Evolutionary conservation across 371 early-diverging fungal genomes (phyloP).

Genomic region (Blastocladiella emersonii): DNA sequence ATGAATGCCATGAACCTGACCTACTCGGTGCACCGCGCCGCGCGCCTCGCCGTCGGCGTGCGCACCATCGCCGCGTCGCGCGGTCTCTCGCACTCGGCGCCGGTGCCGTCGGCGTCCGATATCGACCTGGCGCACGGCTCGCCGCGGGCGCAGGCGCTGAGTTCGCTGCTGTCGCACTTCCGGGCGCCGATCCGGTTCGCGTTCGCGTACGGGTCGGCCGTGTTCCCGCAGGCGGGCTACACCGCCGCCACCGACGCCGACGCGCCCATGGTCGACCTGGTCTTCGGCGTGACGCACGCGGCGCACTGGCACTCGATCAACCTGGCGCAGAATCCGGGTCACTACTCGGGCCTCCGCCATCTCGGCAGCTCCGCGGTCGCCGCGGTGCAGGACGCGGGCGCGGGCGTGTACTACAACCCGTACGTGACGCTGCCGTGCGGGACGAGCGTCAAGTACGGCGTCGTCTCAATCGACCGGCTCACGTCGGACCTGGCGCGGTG

Average conservation of each 20-base stretch:
- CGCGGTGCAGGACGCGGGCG: conserved; percentile 70
- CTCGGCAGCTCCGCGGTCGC: conserved; percentile 59
- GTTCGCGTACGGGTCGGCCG: conserved; percentile 90
- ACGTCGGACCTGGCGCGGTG: conserved; percentile 79
- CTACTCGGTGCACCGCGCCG: no score
- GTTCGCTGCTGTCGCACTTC: conserved; percentile 15
- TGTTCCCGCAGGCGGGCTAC: conserved; percentile 72
- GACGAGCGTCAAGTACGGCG: conserved; percentile 97
- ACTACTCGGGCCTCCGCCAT: conserved; percentile 65
- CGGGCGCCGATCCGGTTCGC: conserved; percentile 68
- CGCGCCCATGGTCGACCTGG: conserved; percentile 77
- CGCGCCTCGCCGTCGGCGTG: no score
- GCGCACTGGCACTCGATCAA: conserved; percentile 94
- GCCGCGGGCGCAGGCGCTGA: background rate
- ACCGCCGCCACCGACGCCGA: conserved; percentile 3
- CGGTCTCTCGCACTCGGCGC: no score
- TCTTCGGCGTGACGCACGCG: conserved; percentile 92
- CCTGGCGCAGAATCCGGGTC: conserved; percentile 69
- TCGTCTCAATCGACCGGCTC: conserved; percentile 74
- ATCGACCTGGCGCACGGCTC: background rate
- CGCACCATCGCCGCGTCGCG: no score
- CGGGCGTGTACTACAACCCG: conserved; percentile 91
- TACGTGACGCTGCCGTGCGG: conserved; percentile 68
- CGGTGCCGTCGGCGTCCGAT: no score
- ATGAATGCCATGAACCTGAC: no score